A percentile compares a stretch with the other conserved stretches of the same genome.
These are phyloP conservation scores for Thinopyrum elongatum DNA, from an alignment of 176 grass and related monocot species.

Conservation along the genomic window DNA sequence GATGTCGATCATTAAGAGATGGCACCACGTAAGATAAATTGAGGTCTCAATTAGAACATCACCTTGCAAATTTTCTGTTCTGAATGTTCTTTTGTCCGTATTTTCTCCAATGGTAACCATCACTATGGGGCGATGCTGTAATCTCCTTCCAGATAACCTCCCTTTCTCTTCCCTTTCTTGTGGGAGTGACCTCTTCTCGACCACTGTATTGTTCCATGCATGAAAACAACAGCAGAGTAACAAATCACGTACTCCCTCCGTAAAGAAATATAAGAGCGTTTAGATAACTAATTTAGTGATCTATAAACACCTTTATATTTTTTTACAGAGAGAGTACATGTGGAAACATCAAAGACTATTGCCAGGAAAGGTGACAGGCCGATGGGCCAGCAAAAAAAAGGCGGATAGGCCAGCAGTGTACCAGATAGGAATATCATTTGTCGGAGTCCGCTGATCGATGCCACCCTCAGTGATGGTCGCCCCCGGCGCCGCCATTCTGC, in stretches of 20 bases:
- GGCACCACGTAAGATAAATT: no score
- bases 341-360: no score
- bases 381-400: no score
- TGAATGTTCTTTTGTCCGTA: conserved; percentile 57
- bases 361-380: no score
- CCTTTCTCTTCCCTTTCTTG: neutral
- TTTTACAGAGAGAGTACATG: no score
- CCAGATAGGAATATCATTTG: neutral
- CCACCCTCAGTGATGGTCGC: neutral
- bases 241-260: no score
- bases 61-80: conserved; percentile 31
- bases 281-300: no score
- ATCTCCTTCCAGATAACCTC: neutral
- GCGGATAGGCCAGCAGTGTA: neutral
- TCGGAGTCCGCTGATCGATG: neutral
- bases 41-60: neutral
- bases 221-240: neutral
- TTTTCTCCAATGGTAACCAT: conserved; percentile 48
- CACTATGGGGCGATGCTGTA: conserved; percentile 28
- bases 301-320: no score
- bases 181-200: neutral
- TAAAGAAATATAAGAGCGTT: no score
- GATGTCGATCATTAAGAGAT: no score
- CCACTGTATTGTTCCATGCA: neutral
- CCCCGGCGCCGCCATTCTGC: neutral